Conservation (phyloP, 257 asterid species). For the Datura wrightii region DNA sequence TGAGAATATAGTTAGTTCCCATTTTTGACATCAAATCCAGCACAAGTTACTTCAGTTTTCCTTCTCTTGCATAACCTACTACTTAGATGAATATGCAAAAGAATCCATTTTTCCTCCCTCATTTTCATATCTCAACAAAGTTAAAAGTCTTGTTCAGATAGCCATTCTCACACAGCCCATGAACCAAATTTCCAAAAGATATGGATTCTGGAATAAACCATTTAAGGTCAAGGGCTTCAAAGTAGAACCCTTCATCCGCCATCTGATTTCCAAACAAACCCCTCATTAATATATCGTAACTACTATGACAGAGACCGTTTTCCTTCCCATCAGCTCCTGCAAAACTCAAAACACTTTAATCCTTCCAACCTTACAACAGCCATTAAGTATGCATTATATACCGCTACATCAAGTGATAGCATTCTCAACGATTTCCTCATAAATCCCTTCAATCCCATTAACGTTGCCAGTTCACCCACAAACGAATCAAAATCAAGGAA, state of each 20-base stretch:
- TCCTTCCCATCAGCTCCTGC: slow-evolving; percentile 62
- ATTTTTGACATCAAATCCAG: slow-evolving; percentile 55
- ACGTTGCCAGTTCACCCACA: slow-evolving; percentile 63
- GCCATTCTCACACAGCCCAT: slow-evolving; percentile 79
- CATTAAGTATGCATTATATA: slow-evolving; percentile 65
- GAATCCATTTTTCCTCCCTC: slow-evolving; percentile 53
- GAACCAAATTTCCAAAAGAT: slow-evolving; percentile 37
- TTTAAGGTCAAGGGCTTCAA: no score
- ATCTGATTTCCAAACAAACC: no score
- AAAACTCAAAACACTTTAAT: slow-evolving; percentile 49
- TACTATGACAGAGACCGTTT: no score
- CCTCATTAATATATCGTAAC: no score
- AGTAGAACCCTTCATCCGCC: no score
- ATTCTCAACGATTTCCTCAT: slow-evolving; percentile 54
- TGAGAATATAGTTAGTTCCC: slow-evolving; percentile 64
- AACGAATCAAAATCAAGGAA: slow-evolving; percentile 55
- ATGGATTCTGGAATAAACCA: no score
- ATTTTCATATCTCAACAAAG: slow-evolving; percentile 57
- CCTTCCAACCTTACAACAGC: slow-evolving; percentile 59
- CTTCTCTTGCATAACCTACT: slow-evolving; percentile 61
- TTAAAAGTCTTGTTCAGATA: slow-evolving; percentile 54
- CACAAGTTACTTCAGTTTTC: slow-evolving; percentile 66
- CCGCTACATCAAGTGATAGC: slow-evolving; percentile 65
- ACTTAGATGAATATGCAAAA: slow-evolving; percentile 66
- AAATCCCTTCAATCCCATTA: slow-evolving; percentile 66